These are phyloP conservation scores for Xylariaceae sp. DNA, from an alignment of 2,329 filamentous ascomycete species.

Conservation along the genomic window DNA sequence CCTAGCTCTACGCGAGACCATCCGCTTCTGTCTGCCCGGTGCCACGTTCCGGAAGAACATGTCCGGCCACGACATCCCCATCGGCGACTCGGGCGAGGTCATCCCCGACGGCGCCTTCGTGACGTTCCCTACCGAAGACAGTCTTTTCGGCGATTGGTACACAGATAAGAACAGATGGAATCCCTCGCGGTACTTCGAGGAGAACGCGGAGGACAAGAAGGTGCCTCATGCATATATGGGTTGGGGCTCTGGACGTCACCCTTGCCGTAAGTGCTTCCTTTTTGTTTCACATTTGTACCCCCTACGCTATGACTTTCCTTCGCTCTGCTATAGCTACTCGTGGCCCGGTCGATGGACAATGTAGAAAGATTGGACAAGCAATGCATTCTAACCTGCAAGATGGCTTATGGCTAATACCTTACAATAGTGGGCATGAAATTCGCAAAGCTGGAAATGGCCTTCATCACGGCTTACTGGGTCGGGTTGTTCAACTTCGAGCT, in stretches of 20 bases:
- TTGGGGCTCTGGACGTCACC: constrained; percentile 41
- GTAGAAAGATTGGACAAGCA: too few species aligned
- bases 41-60: constrained; percentile 59
- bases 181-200: constrained; percentile 52
- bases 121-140: constrained; percentile 54
- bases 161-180: constrained; percentile 52
- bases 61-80: constrained; percentile 51
- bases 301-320: neutral
- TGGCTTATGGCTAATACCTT: too few species aligned
- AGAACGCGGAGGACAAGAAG: constrained; percentile 50
- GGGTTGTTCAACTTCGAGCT: constrained; percentile 53
- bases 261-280: constrained; percentile 45
- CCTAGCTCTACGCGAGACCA: constrained; percentile 59
- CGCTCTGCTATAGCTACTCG: neutral
- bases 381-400: too few species aligned
- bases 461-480: constrained; percentile 56
- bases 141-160: constrained; percentile 53
- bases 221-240: constrained; percentile 34
- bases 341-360: neutral
- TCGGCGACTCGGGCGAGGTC: constrained; percentile 54
- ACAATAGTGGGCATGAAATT: constrained; percentile 49
- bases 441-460: constrained; percentile 56
- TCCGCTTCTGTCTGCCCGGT: constrained; percentile 57
- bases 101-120: constrained; percentile 57
- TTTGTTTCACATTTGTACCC: neutral